Percentiles rank a stretch among this genome's conserved stretches.
phyloP scores from a whole-genome alignment of 352 stramenopile species.

The Phytophthora cajani region DNA sequence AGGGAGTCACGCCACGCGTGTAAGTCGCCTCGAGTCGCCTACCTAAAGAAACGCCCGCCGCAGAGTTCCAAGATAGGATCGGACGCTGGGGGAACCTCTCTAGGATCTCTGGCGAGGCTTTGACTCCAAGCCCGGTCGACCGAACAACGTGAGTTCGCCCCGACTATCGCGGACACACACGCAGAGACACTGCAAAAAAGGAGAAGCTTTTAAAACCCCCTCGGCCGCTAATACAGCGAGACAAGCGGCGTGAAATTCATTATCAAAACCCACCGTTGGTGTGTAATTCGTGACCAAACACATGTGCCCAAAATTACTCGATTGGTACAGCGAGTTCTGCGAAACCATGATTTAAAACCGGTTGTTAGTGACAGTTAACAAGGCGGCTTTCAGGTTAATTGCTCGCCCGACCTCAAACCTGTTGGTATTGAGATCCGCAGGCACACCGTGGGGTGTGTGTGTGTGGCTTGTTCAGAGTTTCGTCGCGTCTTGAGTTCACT shows the following conservation, averaged over 20 bases:
- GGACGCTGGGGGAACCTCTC: slow-evolving; percentile 34
- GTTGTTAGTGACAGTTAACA: background rate
- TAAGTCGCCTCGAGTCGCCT: background rate
- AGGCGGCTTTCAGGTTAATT: background rate
- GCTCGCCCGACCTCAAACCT: background rate
- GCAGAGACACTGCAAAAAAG: slow-evolving; percentile 14
- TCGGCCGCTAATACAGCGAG: background rate
- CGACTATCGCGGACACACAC: slow-evolving; percentile 16
- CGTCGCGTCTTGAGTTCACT: slow-evolving; percentile 6
- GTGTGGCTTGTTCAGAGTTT: slow-evolving; percentile 27
- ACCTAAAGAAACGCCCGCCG: slow-evolving; percentile 34
- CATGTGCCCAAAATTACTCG: slow-evolving; percentile 5
- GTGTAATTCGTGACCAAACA: slow-evolving; percentile 14
- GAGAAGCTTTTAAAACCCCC: slow-evolving; percentile 8
- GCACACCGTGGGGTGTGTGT: background rate
- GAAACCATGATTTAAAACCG: background rate
- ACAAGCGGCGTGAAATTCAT: slow-evolving; percentile 3
- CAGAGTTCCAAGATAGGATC: slow-evolving; percentile 39
- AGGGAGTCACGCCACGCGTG: background rate
- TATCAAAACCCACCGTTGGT: slow-evolving; percentile 5
- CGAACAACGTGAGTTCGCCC: slow-evolving; percentile 19
- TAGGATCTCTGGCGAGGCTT: slow-evolving; percentile 29
- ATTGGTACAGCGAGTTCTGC: slow-evolving; percentile 7
- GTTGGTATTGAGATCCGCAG: slow-evolving; percentile 1
- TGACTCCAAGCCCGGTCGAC: slow-evolving; percentile 29